These are phyloP conservation scores for Metarhizium humberi DNA, from an alignment of 2,329 filamentous ascomycete genomes.

Conservation along the genomic window DNA sequence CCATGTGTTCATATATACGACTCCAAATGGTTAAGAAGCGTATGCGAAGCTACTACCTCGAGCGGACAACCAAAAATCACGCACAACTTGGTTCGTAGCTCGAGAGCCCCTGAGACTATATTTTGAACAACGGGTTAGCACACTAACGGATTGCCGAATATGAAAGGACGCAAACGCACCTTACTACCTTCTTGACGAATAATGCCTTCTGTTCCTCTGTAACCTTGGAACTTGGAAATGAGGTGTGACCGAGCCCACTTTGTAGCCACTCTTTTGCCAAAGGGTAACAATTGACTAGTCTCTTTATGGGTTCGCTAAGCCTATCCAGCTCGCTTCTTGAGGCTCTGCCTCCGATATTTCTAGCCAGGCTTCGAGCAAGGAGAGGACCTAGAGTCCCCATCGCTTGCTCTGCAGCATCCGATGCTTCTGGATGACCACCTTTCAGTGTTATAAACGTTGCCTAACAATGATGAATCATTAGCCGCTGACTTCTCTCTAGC, in stretches of 20 bases:
- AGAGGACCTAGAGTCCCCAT: constrained; percentile 52
- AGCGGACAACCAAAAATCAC: constrained; percentile 65
- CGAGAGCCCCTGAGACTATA: constrained; percentile 52
- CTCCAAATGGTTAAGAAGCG: constrained; percentile 31
- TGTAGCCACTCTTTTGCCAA: constrained; percentile 55
- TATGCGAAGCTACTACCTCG: constrained; percentile 54
- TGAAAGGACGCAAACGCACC: constrained; percentile 24
- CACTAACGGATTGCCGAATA: not conserved
- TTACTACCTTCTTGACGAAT: constrained; percentile 59
- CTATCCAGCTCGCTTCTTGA: constrained; percentile 64
- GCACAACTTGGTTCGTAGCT: constrained; percentile 56
- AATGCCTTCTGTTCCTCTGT: constrained; percentile 47
- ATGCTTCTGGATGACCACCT: constrained; percentile 29
- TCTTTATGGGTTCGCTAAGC: constrained; percentile 62
- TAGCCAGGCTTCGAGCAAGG: constrained; percentile 49
- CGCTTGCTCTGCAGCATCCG: constrained; percentile 36
- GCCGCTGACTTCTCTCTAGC: not conserved
- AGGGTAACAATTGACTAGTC: constrained; percentile 48
- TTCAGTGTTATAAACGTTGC: constrained; percentile 42
- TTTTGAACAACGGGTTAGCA: not conserved
- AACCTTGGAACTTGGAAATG: constrained; percentile 52
- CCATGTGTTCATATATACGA: not conserved
- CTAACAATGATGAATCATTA: constrained; percentile 22
- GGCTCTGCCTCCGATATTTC: constrained; percentile 59
- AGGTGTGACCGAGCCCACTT: constrained; percentile 42